Percentiles rank a stretch among this genome's conserved stretches.
These are phyloP conservation scores for Epichloe gansuensis DNA, from an alignment of 2,329 filamentous ascomycete species.

Conservation along the genomic window DNA sequence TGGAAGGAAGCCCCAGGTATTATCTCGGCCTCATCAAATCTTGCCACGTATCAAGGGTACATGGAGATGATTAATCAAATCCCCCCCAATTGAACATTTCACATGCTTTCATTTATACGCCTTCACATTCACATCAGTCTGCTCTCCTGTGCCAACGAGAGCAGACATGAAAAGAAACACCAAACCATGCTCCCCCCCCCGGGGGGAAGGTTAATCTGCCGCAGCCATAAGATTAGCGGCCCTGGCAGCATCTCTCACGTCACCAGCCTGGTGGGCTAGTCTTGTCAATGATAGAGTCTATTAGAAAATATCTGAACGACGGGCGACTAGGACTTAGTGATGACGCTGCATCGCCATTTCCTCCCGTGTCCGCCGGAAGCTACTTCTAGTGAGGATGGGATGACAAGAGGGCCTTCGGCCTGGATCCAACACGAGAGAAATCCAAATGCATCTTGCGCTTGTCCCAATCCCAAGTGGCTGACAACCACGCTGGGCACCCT, in stretches of 20 bases:
- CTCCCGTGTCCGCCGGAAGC: conserved; percentile 15
- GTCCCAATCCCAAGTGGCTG: conserved; percentile 57
- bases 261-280: conserved; percentile 59
- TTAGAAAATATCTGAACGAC: too few species aligned
- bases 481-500: conserved; percentile 64
- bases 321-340: too few species aligned
- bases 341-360: conserved; percentile 16
- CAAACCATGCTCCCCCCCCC: conserved; percentile 65
- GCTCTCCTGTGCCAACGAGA: conserved; percentile 62
- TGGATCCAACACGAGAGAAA: too few species aligned
- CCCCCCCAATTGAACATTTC: too few species aligned
- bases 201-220: conserved; percentile 35
- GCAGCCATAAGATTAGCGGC: too few species aligned
- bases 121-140: conserved; percentile 26
- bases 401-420: too few species aligned
- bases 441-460: conserved; percentile 8
- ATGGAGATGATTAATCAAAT: too few species aligned
- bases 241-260: conserved; percentile 53
- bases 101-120: too few species aligned
- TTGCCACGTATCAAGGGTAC: too few species aligned
- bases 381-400: too few species aligned
- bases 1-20: too few species aligned
- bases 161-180: conserved; percentile 60
- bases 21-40: too few species aligned
- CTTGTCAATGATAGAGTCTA: conserved; percentile 20